phyloP scores from a whole-genome alignment of 441 rosid species.

The Theobroma grandiflorum region DNA sequence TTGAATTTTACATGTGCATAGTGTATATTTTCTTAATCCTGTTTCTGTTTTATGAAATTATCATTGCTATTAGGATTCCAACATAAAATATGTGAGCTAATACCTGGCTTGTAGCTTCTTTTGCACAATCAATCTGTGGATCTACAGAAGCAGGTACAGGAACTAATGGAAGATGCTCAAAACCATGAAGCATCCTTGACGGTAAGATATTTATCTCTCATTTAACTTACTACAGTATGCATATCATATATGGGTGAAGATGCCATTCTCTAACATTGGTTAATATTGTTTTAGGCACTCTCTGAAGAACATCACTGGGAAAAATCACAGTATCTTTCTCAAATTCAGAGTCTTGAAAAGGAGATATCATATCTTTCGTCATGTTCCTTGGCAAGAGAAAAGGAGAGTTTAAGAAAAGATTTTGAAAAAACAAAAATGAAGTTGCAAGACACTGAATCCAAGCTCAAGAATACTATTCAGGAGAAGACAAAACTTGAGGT shows the following conservation, averaged over 20 bases:
- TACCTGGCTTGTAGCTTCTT: constrained; percentile 50
- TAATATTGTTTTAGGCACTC: constrained; percentile 54
- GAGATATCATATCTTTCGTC: constrained; percentile 71
- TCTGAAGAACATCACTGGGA: constrained; percentile 62
- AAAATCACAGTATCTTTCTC: constrained; percentile 58
- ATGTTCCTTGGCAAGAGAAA: constrained; percentile 75
- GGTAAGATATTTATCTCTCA: constrained; percentile 42
- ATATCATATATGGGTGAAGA: constrained; percentile 6
- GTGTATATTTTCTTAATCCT: neutral
- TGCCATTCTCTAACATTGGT: constrained; percentile 29
- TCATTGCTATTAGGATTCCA: neutral
- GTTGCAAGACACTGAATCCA: constrained; percentile 87
- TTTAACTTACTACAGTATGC: neutral
- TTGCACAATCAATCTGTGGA: constrained; percentile 51
- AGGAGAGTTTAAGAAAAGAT: constrained; percentile 82
- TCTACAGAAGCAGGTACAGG: constrained; percentile 62
- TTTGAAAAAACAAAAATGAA: constrained; percentile 80
- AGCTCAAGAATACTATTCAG: constrained; percentile 84
- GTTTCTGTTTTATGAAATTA: constrained; percentile 1
- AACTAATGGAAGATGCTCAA: constrained; percentile 51
- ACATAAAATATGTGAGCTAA: constrained; percentile 13
- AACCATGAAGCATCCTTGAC: constrained; percentile 55
- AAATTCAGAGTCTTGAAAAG: constrained; percentile 74
- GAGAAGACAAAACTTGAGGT: constrained; percentile 99
- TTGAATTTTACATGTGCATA: neutral